Base-by-base conservation (phyloP, 2,329 filamentous ascomycete genomes). In the Aspergillus cejpii region DNA sequence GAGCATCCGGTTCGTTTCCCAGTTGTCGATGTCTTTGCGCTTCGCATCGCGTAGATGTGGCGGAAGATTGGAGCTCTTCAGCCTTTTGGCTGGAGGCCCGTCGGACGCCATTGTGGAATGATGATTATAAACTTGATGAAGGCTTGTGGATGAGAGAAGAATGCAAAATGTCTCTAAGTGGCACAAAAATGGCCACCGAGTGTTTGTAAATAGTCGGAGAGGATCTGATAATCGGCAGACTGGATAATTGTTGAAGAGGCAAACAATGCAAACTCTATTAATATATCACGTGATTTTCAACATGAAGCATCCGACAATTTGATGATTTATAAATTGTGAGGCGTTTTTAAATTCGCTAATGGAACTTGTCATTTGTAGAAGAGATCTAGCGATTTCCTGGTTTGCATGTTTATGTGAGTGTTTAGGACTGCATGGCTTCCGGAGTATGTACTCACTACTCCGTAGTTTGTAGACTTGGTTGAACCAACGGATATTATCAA, bases 1-100 rank as follows among this genome's bases (percentile, higher is more conserved):
- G 49, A 98, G 76, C 92, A 98, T 97, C 47, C 92, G 86, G 65
- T 98, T 98, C 12, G 91, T 92, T 68, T 98, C 94, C 92, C 92
- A 98, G 0, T 90, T 91, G 68, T 98, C 92, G 34, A 92, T 89
- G 62, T 98, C 92, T 62, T 86, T 89, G 65, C 95, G 87, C 57
- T 90, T 87, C 67, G 65, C 65, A 49, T 68, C 64, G 53, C 64
- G 65, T 11, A 68, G 54, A 38, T 59, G 56, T 42, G 57, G 50
- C 37, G 64, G 64, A 11, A 67, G 57, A 39, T 65, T 62, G 44
- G 59, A 59, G 52, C 58, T 62, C 49, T 67, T 68, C 47, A 58
- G 65, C 56, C 64, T 55, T 55, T 68, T 68, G 52, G 64, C 63
- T 36, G 65, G 65, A 24, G 65, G 65, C 50, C 65, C 65, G 43